phyloP scores from a whole-genome alignment of 2,329 filamentous ascomycete species.

The Claviceps paspali region DNA sequence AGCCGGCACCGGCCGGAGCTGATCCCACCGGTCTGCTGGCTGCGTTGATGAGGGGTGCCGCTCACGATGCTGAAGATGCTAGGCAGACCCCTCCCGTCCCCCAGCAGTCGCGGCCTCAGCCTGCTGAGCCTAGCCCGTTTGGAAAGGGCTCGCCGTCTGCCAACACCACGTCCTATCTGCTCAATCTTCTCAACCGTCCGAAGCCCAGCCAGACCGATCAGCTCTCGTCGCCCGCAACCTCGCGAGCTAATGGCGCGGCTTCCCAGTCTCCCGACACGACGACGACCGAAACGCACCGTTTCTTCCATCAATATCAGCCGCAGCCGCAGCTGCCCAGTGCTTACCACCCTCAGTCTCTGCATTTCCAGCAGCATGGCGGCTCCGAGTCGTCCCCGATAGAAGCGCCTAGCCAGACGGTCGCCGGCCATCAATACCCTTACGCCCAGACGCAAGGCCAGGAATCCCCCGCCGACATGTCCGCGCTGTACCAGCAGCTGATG shows the following conservation, averaged over 20 bases:
- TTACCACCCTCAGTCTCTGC: slow-evolving; percentile 13
- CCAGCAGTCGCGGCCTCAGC: slow-evolving; percentile 1
- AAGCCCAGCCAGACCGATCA: slow-evolving; percentile 48
- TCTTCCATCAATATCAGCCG: slow-evolving; percentile 17
- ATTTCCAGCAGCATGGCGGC: slow-evolving; percentile 13
- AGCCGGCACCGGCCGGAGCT: slow-evolving; percentile 38
- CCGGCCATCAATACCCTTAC: slow-evolving; percentile 9
- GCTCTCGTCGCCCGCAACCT: slow-evolving; percentile 24
- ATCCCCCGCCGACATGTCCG: slow-evolving; percentile 19
- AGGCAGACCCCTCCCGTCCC: slow-evolving; percentile 10
- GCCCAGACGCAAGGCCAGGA: slow-evolving; percentile 16
- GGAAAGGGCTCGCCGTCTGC: slow-evolving; percentile 37
- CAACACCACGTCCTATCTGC: slow-evolving; percentile 71
- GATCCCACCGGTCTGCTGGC: slow-evolving; percentile 44
- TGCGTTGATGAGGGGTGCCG: slow-evolving; percentile 42
- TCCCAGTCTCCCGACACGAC: slow-evolving; percentile 25
- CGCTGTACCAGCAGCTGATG: slow-evolving; percentile 23
- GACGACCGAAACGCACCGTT: slow-evolving; percentile 13
- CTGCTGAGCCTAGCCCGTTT: slow-evolving; percentile 17
- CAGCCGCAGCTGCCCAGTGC: slow-evolving; percentile 11
- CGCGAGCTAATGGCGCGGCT: slow-evolving; percentile 28
- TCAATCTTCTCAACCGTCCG: slow-evolving; percentile 70
- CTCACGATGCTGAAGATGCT: slow-evolving; percentile 30
- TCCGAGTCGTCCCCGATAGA: slow-evolving; percentile 14
- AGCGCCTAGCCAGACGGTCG: slow-evolving; percentile 10